These are phyloP conservation scores for Didymella sp. DNA, from an alignment of 2,329 filamentous ascomycete species.

Conservation along the genomic window DNA sequence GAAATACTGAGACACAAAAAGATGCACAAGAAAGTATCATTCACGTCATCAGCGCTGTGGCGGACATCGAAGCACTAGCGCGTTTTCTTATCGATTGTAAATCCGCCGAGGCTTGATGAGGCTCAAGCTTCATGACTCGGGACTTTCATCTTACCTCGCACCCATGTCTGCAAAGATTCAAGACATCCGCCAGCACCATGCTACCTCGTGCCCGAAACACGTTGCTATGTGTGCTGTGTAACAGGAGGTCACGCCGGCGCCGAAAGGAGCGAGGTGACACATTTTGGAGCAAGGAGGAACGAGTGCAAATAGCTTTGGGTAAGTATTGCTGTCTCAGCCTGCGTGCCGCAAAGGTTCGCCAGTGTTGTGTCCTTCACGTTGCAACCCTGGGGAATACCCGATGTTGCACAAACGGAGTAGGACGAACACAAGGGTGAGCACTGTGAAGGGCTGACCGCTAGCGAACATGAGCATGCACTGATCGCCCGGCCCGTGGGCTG, in stretches of 20 bases:
- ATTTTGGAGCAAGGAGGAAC: not conserved
- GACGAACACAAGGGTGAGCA: not conserved
- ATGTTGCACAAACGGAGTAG: not conserved
- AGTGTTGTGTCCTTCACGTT: conserved; percentile 13
- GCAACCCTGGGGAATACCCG: conserved; percentile 9
- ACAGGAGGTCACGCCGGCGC: conserved; percentile 4
- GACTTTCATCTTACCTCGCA: conserved; percentile 7
- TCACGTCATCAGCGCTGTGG: conserved; percentile 26
- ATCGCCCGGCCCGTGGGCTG: conserved; percentile 6
- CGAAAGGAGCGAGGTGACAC: not conserved
- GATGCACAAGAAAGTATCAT: conserved; percentile 18
- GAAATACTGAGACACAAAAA: not conserved
- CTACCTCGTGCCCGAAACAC: conserved; percentile 7
- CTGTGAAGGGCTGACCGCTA: too few relatives aligned
- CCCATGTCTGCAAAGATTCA: not conserved
- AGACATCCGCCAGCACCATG: not conserved
- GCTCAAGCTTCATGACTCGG: not conserved
- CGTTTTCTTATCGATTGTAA: conserved; percentile 12
- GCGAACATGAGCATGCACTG: not conserved
- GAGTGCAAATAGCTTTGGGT: not conserved
- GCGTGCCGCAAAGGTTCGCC: conserved; percentile 1
- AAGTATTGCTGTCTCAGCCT: conserved; percentile 16
- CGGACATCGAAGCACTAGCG: conserved; percentile 9
- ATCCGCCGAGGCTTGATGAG: conserved; percentile 11
- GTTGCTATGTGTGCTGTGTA: conserved; percentile 9